Base-by-base conservation (phyloP, 2,329 filamentous ascomycete genomes). In the Botryosphaeria dothidea region DNA sequence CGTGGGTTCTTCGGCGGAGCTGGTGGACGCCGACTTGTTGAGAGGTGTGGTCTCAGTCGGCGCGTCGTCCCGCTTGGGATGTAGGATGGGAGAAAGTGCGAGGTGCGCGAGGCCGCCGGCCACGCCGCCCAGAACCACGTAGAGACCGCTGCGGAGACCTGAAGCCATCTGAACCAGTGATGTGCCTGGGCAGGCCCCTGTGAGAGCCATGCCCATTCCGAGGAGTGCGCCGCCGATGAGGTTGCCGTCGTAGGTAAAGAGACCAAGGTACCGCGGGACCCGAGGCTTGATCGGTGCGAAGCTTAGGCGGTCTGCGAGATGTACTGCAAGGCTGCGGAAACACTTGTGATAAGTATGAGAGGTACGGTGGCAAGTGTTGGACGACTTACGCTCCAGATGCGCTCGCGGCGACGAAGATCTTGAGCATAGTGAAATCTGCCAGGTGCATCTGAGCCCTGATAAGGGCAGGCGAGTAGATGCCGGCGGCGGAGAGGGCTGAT, bases 101-200 rank as follows among this genome's bases (percentile, higher is more conserved):
- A 43, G 11, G 46, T 68, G 71, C 2, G 69, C 67, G 6, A 87
- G 76, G 3, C 87, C 88, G 3, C 85, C 88, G 2, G 84, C 66
- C 0, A 86, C 67, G 25, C 82, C 84, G 6, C 89, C 88, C 0
- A 77, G 75, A 1, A 90, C 75, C 0, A 84, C 83, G 62, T 81
- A 84, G 43, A 81, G 72, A 0, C 86, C 86, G 0, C 84, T 82
- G 2, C 71, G 75, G 2, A 88, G 77, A 1, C 85, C 83, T 13
- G 82, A 77, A 1, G 83, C 87, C 11, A 86, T 70, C 74, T 91
- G 88, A 0, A 85, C 83, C 56, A 89, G 82, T 5, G 90, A 81
- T 0, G 87, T 89, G 0, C 89, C 89, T 0, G 89, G 87, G 66
- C 88, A 90, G 0, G 88, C 84, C 8, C 87, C 88, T 0, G 87